phyloP scores from a whole-genome alignment of 805 yeast genomes.

The Metschnikowia noctiluminum region DNA sequence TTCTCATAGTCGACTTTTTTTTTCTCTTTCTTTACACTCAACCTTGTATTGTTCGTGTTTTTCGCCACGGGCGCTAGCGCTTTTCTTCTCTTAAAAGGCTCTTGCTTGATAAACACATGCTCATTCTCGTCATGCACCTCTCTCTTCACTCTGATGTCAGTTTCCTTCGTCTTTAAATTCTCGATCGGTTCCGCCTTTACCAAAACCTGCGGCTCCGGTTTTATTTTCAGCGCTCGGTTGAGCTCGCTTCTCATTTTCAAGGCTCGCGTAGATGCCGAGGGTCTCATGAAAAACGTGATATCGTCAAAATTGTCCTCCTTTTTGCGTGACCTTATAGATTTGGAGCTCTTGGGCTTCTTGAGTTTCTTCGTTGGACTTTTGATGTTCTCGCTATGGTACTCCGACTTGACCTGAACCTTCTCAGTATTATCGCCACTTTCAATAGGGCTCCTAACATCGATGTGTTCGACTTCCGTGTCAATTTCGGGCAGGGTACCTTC shows the following conservation, averaged over 20 bases:
- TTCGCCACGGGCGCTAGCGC: constrained; percentile 9
- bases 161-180: background rate
- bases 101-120: background rate
- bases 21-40: background rate
- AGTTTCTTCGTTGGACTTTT: no score
- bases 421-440: no score
- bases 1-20: constrained; percentile 21
- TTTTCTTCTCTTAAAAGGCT: constrained; percentile 3
- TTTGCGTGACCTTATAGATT: background rate
- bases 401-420: constrained; percentile 1
- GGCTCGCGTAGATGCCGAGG: constrained; percentile 21
- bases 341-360: no score
- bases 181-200: background rate
- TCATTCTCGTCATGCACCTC: constrained; percentile 2
- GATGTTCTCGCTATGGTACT: background rate
- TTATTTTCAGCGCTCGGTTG: background rate
- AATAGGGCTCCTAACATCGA: no score
- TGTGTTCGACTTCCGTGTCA: background rate
- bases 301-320: constrained; percentile 18
- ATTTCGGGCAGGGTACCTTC: no score
- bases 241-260: background rate
- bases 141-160: background rate
- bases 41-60: constrained; percentile 5
- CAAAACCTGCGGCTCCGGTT: background rate
- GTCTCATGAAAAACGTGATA: constrained; percentile 23